A percentile compares a stretch with the other conserved stretches of the same genome.
Conservation (phyloP, 768 basidiomycete genomes). For the Clavulina sp. region DNA sequence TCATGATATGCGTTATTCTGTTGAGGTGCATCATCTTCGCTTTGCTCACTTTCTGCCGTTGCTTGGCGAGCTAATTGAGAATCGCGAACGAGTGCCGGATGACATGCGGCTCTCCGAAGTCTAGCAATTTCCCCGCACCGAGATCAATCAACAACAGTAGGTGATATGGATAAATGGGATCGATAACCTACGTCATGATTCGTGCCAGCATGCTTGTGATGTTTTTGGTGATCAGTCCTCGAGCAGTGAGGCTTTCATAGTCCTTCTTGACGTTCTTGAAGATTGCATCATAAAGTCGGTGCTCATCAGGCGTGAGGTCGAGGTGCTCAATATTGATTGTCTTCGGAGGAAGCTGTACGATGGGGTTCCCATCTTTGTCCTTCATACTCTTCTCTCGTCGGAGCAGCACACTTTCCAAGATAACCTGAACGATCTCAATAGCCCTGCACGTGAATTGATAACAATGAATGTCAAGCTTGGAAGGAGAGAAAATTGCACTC, state of each 20-base stretch:
- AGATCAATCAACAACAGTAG: background rate
- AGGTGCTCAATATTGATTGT: slow-evolving; percentile 58
- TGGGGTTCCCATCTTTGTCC: slow-evolving; percentile 67
- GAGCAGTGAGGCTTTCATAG: slow-evolving; percentile 63
- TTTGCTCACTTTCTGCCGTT: slow-evolving; percentile 10
- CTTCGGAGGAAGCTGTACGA: slow-evolving; percentile 78
- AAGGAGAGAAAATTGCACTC: background rate
- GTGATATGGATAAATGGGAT: too few relatives aligned
- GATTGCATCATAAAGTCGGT: slow-evolving; percentile 77
- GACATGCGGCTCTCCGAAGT: slow-evolving; percentile 80
- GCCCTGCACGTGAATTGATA: slow-evolving; percentile 34
- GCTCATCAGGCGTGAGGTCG: slow-evolving; percentile 65
- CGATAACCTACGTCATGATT: slow-evolving; percentile 60
- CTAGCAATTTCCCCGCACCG: slow-evolving; percentile 21
- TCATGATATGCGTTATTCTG: slow-evolving; percentile 17
- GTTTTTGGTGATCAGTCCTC: slow-evolving; percentile 62
- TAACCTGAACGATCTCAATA: slow-evolving; percentile 87
- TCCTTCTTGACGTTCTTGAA: slow-evolving; percentile 61
- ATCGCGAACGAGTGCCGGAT: slow-evolving; percentile 63
- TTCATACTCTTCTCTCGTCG: slow-evolving; percentile 88
- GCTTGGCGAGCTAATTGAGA: slow-evolving; percentile 14
- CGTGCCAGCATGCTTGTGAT: slow-evolving; percentile 83
- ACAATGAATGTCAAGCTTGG: background rate
- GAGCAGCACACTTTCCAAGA: slow-evolving; percentile 72
- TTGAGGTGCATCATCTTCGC: slow-evolving; percentile 24